Evolutionary conservation across 371 early-diverging fungal genomes (phyloP).

Genomic region (Chytridiales sp.): DNA sequence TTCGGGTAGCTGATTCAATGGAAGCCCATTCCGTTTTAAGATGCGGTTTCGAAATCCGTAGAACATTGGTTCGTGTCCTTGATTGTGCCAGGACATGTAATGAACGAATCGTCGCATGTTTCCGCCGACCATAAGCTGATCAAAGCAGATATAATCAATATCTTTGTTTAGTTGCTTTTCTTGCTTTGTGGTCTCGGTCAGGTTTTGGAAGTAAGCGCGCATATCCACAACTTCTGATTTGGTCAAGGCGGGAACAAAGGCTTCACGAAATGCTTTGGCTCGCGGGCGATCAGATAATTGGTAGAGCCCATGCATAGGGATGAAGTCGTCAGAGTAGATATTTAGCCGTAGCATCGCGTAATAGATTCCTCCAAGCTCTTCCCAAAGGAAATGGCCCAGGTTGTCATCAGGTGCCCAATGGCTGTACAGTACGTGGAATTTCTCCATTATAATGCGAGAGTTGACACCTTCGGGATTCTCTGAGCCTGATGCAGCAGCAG

Average conservation of each 20-base stretch:
- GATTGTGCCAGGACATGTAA: constrained; percentile 17
- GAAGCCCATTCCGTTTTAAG: constrained; percentile 16
- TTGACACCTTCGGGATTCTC: too few relatives aligned
- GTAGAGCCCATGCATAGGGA: constrained; percentile 25
- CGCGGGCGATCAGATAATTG: constrained; percentile 19
- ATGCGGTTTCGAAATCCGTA: constrained; percentile 23
- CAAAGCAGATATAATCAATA: constrained; percentile 26
- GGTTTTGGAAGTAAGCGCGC: constrained; percentile 10
- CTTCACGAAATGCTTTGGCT: constrained; percentile 21
- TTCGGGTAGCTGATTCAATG: constrained; percentile 11
- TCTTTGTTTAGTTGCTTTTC: background rate
- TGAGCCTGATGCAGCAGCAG: background rate
- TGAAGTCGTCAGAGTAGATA: constrained; percentile 14
- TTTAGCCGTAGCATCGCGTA: constrained; percentile 28
- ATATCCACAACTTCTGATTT: constrained; percentile 14
- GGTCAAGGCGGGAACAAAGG: constrained; percentile 26
- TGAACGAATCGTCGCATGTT: constrained; percentile 28
- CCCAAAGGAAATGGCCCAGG: constrained; percentile 36
- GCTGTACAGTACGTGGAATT: constrained; percentile 13
- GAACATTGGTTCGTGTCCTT: constrained; percentile 34
- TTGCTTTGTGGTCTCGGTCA: background rate
- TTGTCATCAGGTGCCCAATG: constrained; percentile 31
- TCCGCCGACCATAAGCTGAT: constrained; percentile 31
- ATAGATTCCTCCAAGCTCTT: constrained; percentile 32
- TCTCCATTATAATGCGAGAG: background rate